phyloP scores from a whole-genome alignment of 1,284 basidiomycete species.

The Melanopsichium pennsylvanicum region DNA sequence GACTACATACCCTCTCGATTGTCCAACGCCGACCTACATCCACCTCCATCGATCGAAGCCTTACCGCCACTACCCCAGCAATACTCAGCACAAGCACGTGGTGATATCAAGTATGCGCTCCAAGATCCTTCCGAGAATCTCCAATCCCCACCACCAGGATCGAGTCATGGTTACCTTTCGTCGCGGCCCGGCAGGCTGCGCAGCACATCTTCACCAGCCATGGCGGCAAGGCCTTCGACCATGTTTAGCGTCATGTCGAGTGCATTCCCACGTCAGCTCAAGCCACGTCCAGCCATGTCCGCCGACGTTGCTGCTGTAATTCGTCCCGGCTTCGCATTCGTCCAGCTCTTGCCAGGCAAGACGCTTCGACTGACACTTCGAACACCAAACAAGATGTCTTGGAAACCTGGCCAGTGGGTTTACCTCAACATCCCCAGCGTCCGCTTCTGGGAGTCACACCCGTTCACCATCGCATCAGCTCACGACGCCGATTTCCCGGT shows the following conservation, averaged over 20 bases:
- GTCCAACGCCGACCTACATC: slow-evolving; percentile 29
- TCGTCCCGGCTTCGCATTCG: slow-evolving; percentile 75
- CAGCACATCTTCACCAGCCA: slow-evolving; percentile 15
- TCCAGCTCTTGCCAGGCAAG: slow-evolving; percentile 79
- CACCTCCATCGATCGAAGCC: slow-evolving; percentile 20
- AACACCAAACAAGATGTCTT: slow-evolving; percentile 69
- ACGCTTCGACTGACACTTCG: slow-evolving; percentile 78
- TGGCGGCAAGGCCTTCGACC: slow-evolving; percentile 30
- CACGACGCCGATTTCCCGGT: slow-evolving; percentile 69
- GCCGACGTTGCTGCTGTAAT: slow-evolving; percentile 57
- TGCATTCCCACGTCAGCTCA: slow-evolving; percentile 16
- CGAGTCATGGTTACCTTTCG: slow-evolving; percentile 1
- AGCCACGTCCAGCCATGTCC: slow-evolving; percentile 53
- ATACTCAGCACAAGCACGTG: slow-evolving; percentile 7
- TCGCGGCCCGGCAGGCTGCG: slow-evolving; percentile 1
- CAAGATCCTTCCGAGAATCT: slow-evolving; percentile 17
- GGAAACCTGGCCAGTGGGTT: slow-evolving; percentile 83
- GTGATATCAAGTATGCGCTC: slow-evolving; percentile 18
- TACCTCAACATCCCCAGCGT: slow-evolving; percentile 77
- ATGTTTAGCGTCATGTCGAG: slow-evolving; percentile 23
- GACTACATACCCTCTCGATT: slow-evolving; percentile 37
- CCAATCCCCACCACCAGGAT: slow-evolving; percentile 3
- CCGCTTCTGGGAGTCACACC: slow-evolving; percentile 76
- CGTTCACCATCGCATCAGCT: slow-evolving; percentile 80
- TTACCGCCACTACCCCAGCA: slow-evolving; percentile 25